Conservation (phyloP, 352 stramenopile species). For the Globisporangium viniferum region DNA sequence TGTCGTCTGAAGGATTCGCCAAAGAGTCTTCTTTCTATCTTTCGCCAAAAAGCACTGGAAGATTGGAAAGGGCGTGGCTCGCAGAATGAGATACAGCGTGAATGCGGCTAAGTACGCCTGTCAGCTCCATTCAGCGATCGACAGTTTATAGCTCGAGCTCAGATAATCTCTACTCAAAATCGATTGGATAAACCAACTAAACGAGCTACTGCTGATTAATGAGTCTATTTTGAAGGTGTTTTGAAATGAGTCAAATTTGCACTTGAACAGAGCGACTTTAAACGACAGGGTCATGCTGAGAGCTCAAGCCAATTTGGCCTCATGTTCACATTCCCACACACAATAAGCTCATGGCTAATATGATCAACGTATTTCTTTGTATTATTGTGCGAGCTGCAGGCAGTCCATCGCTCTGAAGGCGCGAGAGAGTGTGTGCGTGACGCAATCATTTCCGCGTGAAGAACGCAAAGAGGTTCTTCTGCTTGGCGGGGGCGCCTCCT, state of each 20-base stretch:
- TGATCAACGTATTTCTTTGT: not conserved
- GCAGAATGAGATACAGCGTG: not conserved
- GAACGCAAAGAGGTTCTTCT: slow-evolving; percentile 71
- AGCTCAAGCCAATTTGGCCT: not conserved
- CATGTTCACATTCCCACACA: not conserved
- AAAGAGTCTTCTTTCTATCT: slow-evolving; percentile 13
- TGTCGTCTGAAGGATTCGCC: not conserved
- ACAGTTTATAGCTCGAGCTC: not conserved
- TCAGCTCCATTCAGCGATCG: slow-evolving; percentile 4
- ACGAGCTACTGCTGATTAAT: too few species aligned
- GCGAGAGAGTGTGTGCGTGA: not conserved
- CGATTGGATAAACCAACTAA: not conserved
- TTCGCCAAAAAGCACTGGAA: slow-evolving; percentile 7
- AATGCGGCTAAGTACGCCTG: slow-evolving; percentile 1
- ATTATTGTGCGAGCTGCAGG: not conserved
- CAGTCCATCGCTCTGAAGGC: not conserved
- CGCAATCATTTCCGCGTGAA: slow-evolving; percentile 34
- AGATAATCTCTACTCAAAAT: not conserved
- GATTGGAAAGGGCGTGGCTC: slow-evolving; percentile 2
- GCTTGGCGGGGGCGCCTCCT: slow-evolving; percentile 45
- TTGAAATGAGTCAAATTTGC: not conserved
- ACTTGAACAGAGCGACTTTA: not conserved
- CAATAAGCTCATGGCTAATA: not conserved
- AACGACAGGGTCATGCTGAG: not conserved
- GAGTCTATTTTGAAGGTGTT: too few species aligned